Base-by-base conservation (phyloP, 768 basidiomycete genomes). In the Scleroderma bovista region DNA sequence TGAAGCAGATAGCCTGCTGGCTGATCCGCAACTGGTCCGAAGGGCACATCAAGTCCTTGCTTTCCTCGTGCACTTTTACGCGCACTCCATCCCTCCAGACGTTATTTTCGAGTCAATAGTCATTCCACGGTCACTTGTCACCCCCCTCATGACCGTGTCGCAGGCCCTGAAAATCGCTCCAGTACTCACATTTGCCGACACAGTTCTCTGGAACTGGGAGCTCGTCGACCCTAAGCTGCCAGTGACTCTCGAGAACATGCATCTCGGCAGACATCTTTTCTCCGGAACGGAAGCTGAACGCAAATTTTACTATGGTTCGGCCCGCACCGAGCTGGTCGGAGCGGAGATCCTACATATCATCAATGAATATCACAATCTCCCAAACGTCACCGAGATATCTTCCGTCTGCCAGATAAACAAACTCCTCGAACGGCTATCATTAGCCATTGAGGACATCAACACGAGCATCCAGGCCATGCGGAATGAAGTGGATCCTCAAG, bases 151-250 rank as follows among this genome's bases (percentile, higher is more conserved):
- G 24, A 61, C 76, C 16, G 81, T 95, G 42, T 95, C 92, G 13
- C 75, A 76, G 10, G 68, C 77, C 46, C 77, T 99, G 37, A 83
- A 81, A 46, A 84, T 94, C n/a, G 93, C 94, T 6, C 95, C 95
- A 4, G 81, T 99, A 54, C 74, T 97, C 56, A 99, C 94, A 0
- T 99, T 93, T 63, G 89, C 94, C 23, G 95, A 96, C 64, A 93
- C 90, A 16, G 94, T 99, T 13, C 77, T 98, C 1, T 99, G 92
- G 91, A 96, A 97, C 63, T 86, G 80, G 76, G 80, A 81, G 33
- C 72, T 80, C 38, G 63, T 78, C 48, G 72, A 86, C 60, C 73
- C 84, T 20, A 65, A 67, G 19, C 63, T 73, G 33, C 85, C 88
- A 39, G 69, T 82, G 24, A 79, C 86, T 41, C 62, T 75, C 42